Conservation (phyloP, 179 eudicot species). For the Sideroxylon spinosum region DNA sequence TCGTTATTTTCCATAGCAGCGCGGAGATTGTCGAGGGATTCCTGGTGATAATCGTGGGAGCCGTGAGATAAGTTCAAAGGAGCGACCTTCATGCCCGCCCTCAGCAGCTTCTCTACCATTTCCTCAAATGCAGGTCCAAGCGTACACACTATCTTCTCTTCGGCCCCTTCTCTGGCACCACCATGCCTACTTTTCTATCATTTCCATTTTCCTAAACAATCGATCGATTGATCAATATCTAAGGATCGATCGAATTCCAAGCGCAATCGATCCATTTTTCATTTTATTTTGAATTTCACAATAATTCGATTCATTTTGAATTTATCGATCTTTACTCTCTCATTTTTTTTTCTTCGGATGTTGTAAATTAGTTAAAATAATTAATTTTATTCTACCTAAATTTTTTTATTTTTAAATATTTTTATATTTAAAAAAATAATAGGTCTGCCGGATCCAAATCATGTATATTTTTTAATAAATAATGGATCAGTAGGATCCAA, state of each 20-base stretch:
- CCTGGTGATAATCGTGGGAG: constrained; percentile 43
- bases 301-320: too few species aligned
- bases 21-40: constrained; percentile 41
- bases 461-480: too few species aligned
- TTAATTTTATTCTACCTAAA: too few species aligned
- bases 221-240: background rate
- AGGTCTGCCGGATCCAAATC: too few species aligned
- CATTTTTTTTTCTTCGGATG: too few species aligned
- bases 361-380: too few species aligned
- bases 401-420: too few species aligned
- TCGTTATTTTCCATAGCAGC: constrained; percentile 41
- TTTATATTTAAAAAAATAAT: too few species aligned
- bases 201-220: constrained; percentile 10
- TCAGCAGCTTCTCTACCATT: constrained; percentile 34
- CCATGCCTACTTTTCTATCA: background rate
- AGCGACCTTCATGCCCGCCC: constrained; percentile 47
- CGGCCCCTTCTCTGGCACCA: constrained; percentile 20
- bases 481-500: too few species aligned
- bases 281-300: too few species aligned
- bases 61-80: constrained; percentile 51
- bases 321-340: too few species aligned
- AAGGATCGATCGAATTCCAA: background rate
- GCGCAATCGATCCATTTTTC: constrained; percentile 10
- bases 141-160: constrained; percentile 46
- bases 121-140: constrained; percentile 40